Evolutionary conservation across 2,329 filamentous ascomycete genomes (phyloP), one percentile per base, ranked within the genome.

Genomic region (Trichoderma pleuroti): DNA sequence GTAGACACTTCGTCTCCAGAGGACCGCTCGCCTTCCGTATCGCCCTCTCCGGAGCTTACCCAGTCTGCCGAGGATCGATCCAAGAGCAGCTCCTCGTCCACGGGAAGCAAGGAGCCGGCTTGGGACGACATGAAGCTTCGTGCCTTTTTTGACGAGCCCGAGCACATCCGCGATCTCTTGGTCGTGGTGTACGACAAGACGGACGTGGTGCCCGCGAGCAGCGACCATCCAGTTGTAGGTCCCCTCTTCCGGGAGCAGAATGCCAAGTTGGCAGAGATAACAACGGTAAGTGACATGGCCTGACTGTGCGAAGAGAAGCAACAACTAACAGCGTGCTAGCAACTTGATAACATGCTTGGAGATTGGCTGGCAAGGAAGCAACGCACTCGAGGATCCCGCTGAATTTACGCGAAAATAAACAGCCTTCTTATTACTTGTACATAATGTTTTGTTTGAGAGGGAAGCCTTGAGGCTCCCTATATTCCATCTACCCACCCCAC

Each of bases 151-250:
- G 95, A 98, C 74, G 93, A 96, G 75, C 90, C 93, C 72, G 90
- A 91, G 39, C 93, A 97, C 73, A 93, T 99, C 74, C 89, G 93
- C 64, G 95, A 99, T 78, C 87, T 98, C 78, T 86, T 98, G 65
- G 87, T 94, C 46, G 92, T 99, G 72, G 93, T 99, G 32, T 94
- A 97, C 78, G 94, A 98, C 81, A 97, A 94, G 79, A 92, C 90
- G 16, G 92, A 94, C 71, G 90, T 97, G 18, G 87, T 90, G 54
- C 92, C 93, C 21, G 92, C 91, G 9, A 89, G 91, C 1, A 87
- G 88, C n/a, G 93, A 97, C 70, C 94, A 98, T 79, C 95, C 95
- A 0, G 86, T 97, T 57, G 93, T 92, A 64, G 89, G 89, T 16
- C 88, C 90, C 26, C 83, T 98, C 68, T 98, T 97, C 83, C 90